Evolutionary conservation across 805 yeast species (phyloP), one percentile per base, ranked within the genome.

Genomic region (Yarrowia keelungensis): DNA sequence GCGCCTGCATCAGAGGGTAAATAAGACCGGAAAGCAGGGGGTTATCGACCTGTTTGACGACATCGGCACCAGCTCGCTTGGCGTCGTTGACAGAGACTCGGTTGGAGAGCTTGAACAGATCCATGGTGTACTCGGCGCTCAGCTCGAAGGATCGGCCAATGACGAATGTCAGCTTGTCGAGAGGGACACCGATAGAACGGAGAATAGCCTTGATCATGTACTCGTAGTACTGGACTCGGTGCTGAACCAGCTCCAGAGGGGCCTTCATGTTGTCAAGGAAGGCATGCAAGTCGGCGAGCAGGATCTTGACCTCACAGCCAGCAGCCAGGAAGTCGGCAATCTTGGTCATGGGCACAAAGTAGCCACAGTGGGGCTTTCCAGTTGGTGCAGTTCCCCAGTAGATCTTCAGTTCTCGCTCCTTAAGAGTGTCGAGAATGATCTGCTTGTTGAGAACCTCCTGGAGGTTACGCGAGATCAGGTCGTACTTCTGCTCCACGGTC

Each of bases 311-410:
- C 76, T 92, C 95, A 82, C 97, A 92, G 12, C 98, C 99, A 16
- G 99, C 99, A 75, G 88, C 89, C 79, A 95, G 85, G 78, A 94
- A 92, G 78, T 95, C 93, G 1, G 98, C 98, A 74, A 95, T 81
- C 79, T 95, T 94, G 71, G 96, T 89, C 98, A 95, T 94, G 67
- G 98, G 95, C 46, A 95, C 99, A 76, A 95, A 92, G 84, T 95
- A 95, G 66, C 98, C 99, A 82, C 98, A 93, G 81, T 95, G 99
- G 54, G 98, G 97, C 80, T 87, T 91, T 67, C 99, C 99, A 5
- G 99, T 95, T 70, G 99, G 98, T 8, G 99, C 99, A 22, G 98
- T 93, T 16, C 99, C 99, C 98, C 98, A 95, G 86, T 95, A 95
- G 76, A 95, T 81, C 75, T 87, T 90, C 73, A 96, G 79, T 14